These are phyloP conservation scores for Cystobasidium onofrii DNA, from an alignment of 768 basidiomycete species.

Conservation along the genomic window DNA sequence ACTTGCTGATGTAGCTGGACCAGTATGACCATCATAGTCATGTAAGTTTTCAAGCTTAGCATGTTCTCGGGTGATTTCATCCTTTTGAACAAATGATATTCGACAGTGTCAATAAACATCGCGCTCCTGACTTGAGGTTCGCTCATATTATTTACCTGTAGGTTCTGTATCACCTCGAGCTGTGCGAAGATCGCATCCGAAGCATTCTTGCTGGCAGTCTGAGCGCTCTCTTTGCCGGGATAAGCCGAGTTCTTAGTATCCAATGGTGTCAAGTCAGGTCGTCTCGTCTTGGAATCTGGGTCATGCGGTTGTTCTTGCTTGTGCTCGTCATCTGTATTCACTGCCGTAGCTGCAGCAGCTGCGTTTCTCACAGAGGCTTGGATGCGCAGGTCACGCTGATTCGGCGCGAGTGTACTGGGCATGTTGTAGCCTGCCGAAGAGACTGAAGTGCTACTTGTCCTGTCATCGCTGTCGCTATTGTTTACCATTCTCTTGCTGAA, in stretches of 20 bases:
- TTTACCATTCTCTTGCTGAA: background rate
- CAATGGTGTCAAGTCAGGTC: background rate
- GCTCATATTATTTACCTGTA: too few species aligned
- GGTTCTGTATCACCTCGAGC: slow-evolving; percentile 15
- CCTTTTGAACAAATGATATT: background rate
- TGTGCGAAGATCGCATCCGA: slow-evolving; percentile 18
- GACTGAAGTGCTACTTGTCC: background rate
- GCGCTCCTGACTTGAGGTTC: too few species aligned
- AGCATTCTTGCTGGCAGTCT: background rate
- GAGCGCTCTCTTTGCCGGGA: background rate
- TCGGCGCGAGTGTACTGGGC: background rate
- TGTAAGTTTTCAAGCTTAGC: background rate
- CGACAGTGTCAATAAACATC: too few species aligned
- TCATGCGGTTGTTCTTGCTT: background rate
- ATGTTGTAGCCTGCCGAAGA: background rate
- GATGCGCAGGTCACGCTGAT: background rate
- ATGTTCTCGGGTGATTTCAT: slow-evolving; percentile 18
- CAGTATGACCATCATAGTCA: background rate
- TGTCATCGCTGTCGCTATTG: background rate
- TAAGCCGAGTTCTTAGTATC: background rate
- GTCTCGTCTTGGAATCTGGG: background rate
- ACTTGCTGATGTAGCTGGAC: background rate
- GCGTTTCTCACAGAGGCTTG: background rate
- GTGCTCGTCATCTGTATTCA: background rate
- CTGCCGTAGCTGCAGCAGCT: background rate